phyloP scores from a whole-genome alignment of 148 eudicot species.

The Rhododendron ferrugineum region DNA sequence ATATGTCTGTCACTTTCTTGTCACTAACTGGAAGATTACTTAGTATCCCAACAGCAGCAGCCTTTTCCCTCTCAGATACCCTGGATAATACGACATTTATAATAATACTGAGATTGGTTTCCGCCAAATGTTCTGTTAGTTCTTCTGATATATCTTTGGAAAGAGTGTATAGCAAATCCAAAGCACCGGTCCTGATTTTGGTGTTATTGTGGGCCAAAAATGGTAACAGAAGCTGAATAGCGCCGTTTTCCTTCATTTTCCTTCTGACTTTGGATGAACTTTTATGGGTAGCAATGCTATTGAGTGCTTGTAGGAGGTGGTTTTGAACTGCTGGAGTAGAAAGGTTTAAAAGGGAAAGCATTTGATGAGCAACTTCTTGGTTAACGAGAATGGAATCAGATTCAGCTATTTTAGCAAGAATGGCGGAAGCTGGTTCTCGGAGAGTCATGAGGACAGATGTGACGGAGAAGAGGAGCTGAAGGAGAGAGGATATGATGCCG shows the following conservation, averaged over 20 bases:
- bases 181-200: constrained; percentile 42
- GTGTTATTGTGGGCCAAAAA: constrained; percentile 42
- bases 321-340: constrained; percentile 54
- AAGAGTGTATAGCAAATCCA: constrained; percentile 49
- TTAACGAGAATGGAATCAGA: constrained; percentile 54
- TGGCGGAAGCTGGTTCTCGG: constrained; percentile 75
- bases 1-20: constrained; percentile 47
- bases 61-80: constrained; percentile 48
- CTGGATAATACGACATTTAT: constrained; percentile 46
- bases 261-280: constrained; percentile 41
- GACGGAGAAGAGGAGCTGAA: constrained; percentile 87
- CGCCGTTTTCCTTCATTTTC: constrained; percentile 60
- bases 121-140: constrained; percentile 36
- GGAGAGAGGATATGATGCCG: constrained; percentile 64
- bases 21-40: constrained; percentile 60
- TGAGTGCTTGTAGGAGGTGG: constrained; percentile 62
- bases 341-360: constrained; percentile 69
- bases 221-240: constrained; percentile 59
- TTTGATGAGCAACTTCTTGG: constrained; percentile 64
- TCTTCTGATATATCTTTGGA: constrained; percentile 43
- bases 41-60: constrained; percentile 59
- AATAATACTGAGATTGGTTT: constrained; percentile 36
- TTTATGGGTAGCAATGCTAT: constrained; percentile 48
- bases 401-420: constrained; percentile 57
- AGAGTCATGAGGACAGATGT: constrained; percentile 87